Percentiles rank a stretch among this genome's conserved stretches.
Conservation (phyloP, 1,139 yeast species). For the Zygosaccharomyces pseudobailii region DNA sequence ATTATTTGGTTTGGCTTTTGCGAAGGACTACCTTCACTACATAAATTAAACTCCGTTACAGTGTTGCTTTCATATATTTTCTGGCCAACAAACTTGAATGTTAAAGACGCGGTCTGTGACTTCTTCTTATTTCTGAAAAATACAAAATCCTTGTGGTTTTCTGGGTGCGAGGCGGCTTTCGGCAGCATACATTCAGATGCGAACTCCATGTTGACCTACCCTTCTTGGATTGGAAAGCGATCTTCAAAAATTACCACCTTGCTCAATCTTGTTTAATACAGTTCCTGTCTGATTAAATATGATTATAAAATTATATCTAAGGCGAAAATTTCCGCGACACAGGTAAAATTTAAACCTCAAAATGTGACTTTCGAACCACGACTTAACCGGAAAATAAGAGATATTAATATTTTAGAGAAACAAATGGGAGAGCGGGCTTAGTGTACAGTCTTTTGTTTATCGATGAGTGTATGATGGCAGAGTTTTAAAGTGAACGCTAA, state of each 20-base stretch:
- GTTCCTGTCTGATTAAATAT: neutral
- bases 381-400: no score
- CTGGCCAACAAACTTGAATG: constrained; percentile 9
- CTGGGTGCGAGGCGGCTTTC: neutral
- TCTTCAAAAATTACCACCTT: no score
- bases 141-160: constrained; percentile 4
- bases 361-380: neutral
- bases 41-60: constrained; percentile 5
- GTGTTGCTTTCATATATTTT: constrained; percentile 5
- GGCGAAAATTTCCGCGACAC: neutral
- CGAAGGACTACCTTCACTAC: neutral
- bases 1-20: neutral
- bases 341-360: neutral
- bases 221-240: neutral
- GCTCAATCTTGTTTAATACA: no score
- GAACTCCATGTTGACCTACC: neutral
- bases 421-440: no score
- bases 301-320: neutral
- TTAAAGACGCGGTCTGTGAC: constrained; percentile 1
- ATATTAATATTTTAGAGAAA: no score
- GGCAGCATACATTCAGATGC: constrained; percentile 6
- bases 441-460: no score
- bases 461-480: no score
- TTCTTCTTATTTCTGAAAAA: constrained; percentile 5
- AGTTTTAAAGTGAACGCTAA: no score